Evolutionary conservation across 495 filamentous ascomycete genomes (phyloP).

Genomic region (Talaromyces liani): DNA sequence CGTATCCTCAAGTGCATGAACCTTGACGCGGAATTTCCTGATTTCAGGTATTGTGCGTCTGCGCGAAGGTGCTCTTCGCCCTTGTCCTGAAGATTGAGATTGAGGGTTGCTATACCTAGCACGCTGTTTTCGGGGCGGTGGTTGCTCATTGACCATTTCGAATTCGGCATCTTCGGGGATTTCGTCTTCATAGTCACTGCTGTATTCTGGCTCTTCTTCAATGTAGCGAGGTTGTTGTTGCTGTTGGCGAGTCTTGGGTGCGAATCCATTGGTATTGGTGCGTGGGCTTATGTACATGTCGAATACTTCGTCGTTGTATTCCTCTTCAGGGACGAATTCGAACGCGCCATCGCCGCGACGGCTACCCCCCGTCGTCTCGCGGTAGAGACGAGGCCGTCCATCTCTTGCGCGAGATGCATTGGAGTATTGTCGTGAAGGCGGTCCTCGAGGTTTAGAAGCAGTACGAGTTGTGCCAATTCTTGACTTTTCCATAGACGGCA

Average conservation of each 20-base stretch:
- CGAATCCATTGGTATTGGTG: constrained; percentile 11
- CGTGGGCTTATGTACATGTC: constrained; percentile 51
- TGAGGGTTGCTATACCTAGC: not conserved
- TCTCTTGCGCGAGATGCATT: constrained; percentile 5
- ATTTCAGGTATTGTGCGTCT: constrained; percentile 29
- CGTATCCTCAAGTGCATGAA: constrained; percentile 79
- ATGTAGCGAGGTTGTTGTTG: constrained; percentile 49
- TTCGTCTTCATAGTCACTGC: constrained; percentile 60
- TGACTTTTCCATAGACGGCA: constrained; percentile 25
- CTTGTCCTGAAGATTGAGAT: not conserved
- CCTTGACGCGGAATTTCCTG: constrained; percentile 75
- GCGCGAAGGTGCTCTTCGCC: constrained; percentile 12
- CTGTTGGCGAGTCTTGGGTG: constrained; percentile 33
- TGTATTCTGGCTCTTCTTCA: constrained; percentile 65
- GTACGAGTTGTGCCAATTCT: constrained; percentile 47
- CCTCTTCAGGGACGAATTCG: constrained; percentile 38
- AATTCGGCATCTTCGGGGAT: constrained; percentile 63
- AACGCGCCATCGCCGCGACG: constrained; percentile 26
- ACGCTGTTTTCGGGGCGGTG: constrained; percentile 7
- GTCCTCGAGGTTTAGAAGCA: constrained; percentile 46
- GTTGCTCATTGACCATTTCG: constrained; percentile 58
- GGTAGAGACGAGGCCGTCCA: constrained; percentile 9
- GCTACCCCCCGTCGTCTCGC: constrained; percentile 20
- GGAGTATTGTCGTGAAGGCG: constrained; percentile 19
- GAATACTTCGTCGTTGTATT: constrained; percentile 61